Percentiles rank a stretch among this genome's conserved stretches.
These are phyloP conservation scores for Solanum sitiens DNA, from an alignment of 257 asterid species.

Conservation along the genomic window DNA sequence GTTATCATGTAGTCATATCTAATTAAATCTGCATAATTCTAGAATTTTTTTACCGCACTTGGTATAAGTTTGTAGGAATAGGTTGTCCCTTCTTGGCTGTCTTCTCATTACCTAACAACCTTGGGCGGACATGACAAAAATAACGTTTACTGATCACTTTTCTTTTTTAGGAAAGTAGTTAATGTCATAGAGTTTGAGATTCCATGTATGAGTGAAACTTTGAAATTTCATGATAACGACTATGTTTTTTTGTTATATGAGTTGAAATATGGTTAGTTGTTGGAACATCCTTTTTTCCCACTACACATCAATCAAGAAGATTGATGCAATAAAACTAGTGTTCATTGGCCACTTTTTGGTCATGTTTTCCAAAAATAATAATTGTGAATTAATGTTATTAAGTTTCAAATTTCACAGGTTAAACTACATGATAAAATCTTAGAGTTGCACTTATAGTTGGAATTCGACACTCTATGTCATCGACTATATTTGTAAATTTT, in stretches of 20 bases:
- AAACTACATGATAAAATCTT: background rate
- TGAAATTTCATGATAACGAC: background rate
- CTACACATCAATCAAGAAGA: background rate
- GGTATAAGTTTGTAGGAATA: no score
- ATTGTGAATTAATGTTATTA: background rate
- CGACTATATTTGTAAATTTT: background rate
- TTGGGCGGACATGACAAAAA: rapidly evolving
- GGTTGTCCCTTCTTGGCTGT: background rate
- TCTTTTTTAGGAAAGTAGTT: background rate
- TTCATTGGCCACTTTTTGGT: background rate
- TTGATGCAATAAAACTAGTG: background rate
- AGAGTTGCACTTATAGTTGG: background rate
- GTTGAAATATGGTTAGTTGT: background rate
- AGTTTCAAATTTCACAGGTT: background rate
- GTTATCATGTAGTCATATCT: no score
- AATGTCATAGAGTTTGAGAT: background rate
- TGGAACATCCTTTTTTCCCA: background rate
- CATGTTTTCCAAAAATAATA: background rate
- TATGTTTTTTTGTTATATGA: background rate
- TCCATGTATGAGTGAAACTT: background rate
- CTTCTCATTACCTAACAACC: background rate
- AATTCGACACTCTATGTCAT: background rate
- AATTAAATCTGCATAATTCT: no score
- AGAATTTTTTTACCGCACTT: no score
- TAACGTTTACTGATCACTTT: background rate